A percentile compares a stretch with the other conserved stretches of the same genome.
Conservation (phyloP, 192 early-diverging fungal genomes). For the Coemansia erecta region DNA sequence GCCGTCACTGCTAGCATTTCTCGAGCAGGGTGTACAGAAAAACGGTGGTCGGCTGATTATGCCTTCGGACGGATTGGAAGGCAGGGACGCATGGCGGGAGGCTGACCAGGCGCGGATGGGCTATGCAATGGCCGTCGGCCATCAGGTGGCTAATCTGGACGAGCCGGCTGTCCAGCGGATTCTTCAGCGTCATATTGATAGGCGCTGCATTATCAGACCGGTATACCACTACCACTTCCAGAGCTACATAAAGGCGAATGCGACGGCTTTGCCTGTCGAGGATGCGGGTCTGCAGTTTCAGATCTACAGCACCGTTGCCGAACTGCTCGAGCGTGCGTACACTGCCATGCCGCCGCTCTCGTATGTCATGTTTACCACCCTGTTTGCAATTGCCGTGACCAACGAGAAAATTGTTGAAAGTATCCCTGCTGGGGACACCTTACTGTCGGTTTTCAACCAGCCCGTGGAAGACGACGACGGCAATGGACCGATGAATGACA, state of each 20-base stretch:
- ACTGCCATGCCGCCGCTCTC: conserved; percentile 7
- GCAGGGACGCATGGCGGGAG: conserved; percentile 7
- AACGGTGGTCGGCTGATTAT: conserved; percentile 9
- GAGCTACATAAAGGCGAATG: conserved; percentile 3
- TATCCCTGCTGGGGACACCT: neutral
- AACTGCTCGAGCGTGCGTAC: conserved; percentile 19
- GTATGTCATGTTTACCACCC: conserved; percentile 33
- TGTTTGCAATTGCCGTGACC: conserved; percentile 43
- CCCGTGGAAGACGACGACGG: neutral
- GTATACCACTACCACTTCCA: conserved; percentile 34
- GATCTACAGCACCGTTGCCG: conserved; percentile 33
- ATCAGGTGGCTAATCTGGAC: conserved; percentile 21
- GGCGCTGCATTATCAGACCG: conserved; percentile 35
- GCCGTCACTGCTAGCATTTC: conserved; percentile 18
- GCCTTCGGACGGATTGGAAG: neutral
- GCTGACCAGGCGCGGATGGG: conserved; percentile 14
- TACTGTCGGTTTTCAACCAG: neutral
- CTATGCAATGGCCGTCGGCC: conserved; percentile 26
- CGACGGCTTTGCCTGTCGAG: conserved; percentile 14
- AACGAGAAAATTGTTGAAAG: conserved; percentile 33
- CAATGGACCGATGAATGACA: conserved; percentile 3
- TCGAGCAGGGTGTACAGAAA: conserved; percentile 15
- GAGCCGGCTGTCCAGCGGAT: conserved; percentile 12
- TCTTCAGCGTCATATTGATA: conserved; percentile 8
- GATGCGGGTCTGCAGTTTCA: conserved; percentile 34